Base-by-base conservation (phyloP, 2,329 filamentous ascomycete species). In the Geosmithia putterillii region DNA sequence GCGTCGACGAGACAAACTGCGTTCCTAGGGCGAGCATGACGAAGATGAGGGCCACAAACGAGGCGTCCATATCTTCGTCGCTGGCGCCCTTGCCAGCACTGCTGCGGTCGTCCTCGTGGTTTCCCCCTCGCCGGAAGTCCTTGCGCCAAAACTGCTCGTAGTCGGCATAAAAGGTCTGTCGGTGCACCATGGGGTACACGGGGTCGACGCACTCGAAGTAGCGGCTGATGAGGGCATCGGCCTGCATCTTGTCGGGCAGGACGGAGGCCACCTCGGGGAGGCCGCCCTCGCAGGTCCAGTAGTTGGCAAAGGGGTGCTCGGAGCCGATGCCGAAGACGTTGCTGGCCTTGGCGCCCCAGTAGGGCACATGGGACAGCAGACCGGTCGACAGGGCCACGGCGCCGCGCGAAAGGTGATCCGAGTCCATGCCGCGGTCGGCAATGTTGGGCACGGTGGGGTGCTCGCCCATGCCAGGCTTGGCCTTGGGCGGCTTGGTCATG, bases 281-380 rank as follows among this genome's bases (percentile, higher is more conserved):
- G 0, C 83, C 84, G 40, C 85, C 84, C 47, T 81, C 74, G 53
- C 81, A 86, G 3, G 83, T 89, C 85, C 85, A 90, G 60, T 89
- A 89, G 56, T 89, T 89, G 53, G 82, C 79, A 56, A 88, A 88
- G 0, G 83, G 83, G 55, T 87, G 83, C 55, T 86, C 81, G 1
- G 81, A 79, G 14, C 82, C 83, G 48, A 87, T 79, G n/a, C 84
- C 84, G 55, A 89, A 89, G 44, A 88, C 81, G 50, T 86, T 86
- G 44, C 81, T 85, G 2, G 81, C 79, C 7, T 79, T 79, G 9
- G 81, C 76, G 37, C 76, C 70, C 0, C 83, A 83, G 55, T 83
- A 84, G 1, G 83, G 81, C 3, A 87, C 73, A 53, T 86, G 80
- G 42, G 83, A 86, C 39, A 88, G 67, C 10, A 87, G 67, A 18